These are phyloP conservation scores for Allium sativum DNA, from an alignment of 106 monocot species.

Conservation along the genomic window DNA sequence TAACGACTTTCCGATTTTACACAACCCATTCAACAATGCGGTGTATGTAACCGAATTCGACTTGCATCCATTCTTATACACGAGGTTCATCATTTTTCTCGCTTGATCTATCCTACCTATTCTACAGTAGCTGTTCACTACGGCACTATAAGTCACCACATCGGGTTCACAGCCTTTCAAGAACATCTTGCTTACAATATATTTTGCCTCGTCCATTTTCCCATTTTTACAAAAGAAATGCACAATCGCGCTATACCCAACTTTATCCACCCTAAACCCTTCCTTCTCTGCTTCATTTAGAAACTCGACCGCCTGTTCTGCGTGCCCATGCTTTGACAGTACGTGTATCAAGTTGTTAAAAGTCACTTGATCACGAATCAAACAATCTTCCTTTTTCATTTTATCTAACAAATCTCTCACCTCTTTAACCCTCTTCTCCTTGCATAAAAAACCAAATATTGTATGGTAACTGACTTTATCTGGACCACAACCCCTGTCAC, in stretches of 20 bases:
- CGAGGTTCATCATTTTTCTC: slow-evolving; percentile 51
- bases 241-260: slow-evolving; percentile 75
- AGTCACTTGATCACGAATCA: slow-evolving; percentile 73
- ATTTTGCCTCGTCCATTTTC: slow-evolving; percentile 82
- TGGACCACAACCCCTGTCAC: slow-evolving; percentile 39
- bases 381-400: slow-evolving; percentile 53
- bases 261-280: slow-evolving; percentile 75
- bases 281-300: slow-evolving; percentile 55
- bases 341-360: slow-evolving; percentile 65
- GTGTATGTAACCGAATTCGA: slow-evolving; percentile 82
- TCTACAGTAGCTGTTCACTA: slow-evolving; percentile 77
- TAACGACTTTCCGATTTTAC: slow-evolving; percentile 51
- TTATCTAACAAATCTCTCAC: slow-evolving; percentile 43
- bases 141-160: slow-evolving; percentile 78
- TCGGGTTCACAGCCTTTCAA: slow-evolving; percentile 63
- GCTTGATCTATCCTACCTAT: slow-evolving; percentile 78
- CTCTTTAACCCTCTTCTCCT: slow-evolving; percentile 60
- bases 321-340: slow-evolving; percentile 71
- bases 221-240: slow-evolving; percentile 63
- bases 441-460: slow-evolving; percentile 72
- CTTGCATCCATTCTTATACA: slow-evolving; percentile 75
- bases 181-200: slow-evolving; percentile 66
- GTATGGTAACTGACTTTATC: slow-evolving; percentile 93
- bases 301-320: slow-evolving; percentile 60
- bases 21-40: slow-evolving; percentile 69